Conservation (phyloP, 345 rosid species). For the Conringia planisiliqua region DNA sequence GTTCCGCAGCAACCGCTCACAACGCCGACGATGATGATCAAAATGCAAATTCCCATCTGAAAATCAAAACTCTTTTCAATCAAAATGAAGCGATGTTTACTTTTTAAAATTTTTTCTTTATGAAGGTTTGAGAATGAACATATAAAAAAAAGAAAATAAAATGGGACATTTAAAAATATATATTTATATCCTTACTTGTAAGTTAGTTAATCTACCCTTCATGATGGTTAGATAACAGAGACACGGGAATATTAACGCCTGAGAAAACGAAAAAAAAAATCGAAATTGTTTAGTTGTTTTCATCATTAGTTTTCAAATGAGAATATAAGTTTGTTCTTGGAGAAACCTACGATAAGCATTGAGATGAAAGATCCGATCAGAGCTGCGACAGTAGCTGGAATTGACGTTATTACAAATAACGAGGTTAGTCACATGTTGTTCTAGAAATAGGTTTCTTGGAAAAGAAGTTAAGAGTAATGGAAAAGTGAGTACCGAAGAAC, state of each 20-base stretch:
- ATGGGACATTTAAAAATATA: too few relatives aligned
- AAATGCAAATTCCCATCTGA: conserved; percentile 51
- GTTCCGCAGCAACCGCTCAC: conserved; percentile 53
- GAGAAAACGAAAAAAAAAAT: not conserved
- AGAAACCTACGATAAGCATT: conserved; percentile 57
- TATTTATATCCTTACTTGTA: conserved; percentile 42
- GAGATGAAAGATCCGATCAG: conserved; percentile 66
- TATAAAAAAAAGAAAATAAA: not conserved
- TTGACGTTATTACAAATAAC: not conserved
- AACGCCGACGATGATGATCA: conserved; percentile 44
- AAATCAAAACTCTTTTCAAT: not conserved
- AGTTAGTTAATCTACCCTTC: conserved; percentile 41
- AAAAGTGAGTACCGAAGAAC: conserved; percentile 47
- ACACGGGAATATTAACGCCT: conserved; percentile 72
- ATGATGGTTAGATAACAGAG: conserved; percentile 57
- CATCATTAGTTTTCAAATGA: not conserved
- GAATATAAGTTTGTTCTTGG: not conserved
- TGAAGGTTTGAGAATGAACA: too few relatives aligned
- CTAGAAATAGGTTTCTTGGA: not conserved
- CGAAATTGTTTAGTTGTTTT: not conserved
- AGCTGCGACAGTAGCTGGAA: conserved; percentile 63
- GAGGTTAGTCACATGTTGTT: not conserved
- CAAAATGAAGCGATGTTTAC: too few relatives aligned
- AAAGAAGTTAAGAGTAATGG: conserved; percentile 41
- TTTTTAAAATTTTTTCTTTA: too few relatives aligned